phyloP scores from a whole-genome alignment of 257 asterid species.

The Solanum gandarillasii region DNA sequence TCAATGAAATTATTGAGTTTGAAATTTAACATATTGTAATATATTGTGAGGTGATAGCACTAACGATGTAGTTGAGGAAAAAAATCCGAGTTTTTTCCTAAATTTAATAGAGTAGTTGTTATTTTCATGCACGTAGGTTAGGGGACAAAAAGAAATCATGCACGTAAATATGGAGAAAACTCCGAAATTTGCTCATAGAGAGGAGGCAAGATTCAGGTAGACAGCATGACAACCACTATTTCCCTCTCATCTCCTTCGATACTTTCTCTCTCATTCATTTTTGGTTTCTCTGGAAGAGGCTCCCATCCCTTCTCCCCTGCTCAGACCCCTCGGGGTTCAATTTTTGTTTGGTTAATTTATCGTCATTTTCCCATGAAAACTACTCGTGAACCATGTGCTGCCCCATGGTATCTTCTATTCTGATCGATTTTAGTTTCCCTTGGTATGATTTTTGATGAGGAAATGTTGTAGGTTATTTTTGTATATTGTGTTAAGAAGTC shows the following conservation, averaged over 20 bases:
- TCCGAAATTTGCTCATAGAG: background rate
- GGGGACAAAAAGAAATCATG: background rate
- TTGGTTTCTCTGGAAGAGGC: background rate
- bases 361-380: background rate
- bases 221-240: constrained; percentile 4
- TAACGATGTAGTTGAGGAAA: background rate
- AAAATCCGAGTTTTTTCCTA: background rate
- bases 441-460: background rate
- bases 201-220: background rate
- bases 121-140: background rate
- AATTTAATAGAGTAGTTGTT: background rate
- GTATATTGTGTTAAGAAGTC: background rate
- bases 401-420: background rate
- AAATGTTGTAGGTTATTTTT: background rate
- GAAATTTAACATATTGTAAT: background rate
- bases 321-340: background rate
- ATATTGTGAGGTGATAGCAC: background rate
- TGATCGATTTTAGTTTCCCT: background rate
- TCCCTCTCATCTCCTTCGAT: background rate
- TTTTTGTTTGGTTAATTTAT: background rate
- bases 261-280: background rate
- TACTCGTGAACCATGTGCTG: background rate
- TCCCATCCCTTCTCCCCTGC: background rate
- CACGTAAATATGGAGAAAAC: background rate
- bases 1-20: background rate